Evolutionary conservation across 495 filamentous ascomycete species (phyloP), one percentile per base, ranked within the genome.

Genomic region (Lepidopterella palustris): DNA sequence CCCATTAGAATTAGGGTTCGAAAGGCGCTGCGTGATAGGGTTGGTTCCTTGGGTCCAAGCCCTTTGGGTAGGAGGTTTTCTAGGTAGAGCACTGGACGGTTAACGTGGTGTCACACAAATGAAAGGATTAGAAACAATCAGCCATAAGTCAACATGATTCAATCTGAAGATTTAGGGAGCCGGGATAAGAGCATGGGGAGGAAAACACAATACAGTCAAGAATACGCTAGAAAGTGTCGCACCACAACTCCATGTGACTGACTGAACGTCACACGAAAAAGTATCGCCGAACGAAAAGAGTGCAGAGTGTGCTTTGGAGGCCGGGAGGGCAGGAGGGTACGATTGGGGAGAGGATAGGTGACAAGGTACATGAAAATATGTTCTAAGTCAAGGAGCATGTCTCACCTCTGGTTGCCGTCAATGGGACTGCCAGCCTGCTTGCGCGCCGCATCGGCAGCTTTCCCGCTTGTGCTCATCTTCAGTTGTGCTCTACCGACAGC

Each of bases 41-140:
- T 87, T 87, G 60, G 80, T 78, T 57, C 80, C 81, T 65, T 81
- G 77, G 45, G 77, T 76, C 84, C 84, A 87, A 59, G 81, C 82
- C 69, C 82, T 84, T 60, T 79, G 82, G 26, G 80, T 75, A 21
- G 62, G 15, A 25, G 15, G 57, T 59, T 54, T 50, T 24, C 56
- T 59, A 29, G n/a, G n/a, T n/a, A 45, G 76, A 42, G 58, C 75
- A 51, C n/a, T 23, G 45, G 4, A 52, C 1, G 25, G 59, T 66
- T 26, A 66, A 59, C 59, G 60, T 5, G 26, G 5, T 1, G 18
- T 25, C 35, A 28, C 57, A 53, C 28, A 23, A 35, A 29, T 54
- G 29, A 39, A 29, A 39, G 42, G 53, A 20, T 18, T 20, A 31
- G 15, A 6, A 45, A 25, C 20, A 48, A 20, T 4, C n/a, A n/a